Evolutionary conservation across 805 yeast genomes (phyloP), one percentile per base, ranked within the genome.

Genomic region (Tetrapisispora nanseiensis): DNA sequence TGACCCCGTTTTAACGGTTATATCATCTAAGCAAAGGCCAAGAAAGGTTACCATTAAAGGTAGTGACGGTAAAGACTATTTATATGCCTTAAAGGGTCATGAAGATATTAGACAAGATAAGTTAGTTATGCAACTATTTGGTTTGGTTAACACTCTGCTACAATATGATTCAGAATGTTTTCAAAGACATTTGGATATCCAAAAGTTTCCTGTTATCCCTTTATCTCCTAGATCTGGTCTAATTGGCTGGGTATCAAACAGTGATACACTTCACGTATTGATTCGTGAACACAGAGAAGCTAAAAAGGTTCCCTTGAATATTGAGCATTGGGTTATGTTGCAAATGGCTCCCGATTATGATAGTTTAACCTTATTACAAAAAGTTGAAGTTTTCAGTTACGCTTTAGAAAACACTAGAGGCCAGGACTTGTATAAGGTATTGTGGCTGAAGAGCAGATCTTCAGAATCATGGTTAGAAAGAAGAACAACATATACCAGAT

Each of bases 301-400:
- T 7, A 75, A 95, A 45, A 89, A 86, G 68, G 85, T 89, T 36
- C 71, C 90, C 46, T 67, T 90, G 49, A 90, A 90, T 59, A 86
- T 90, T 52, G 98, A 90, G 61, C 97, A 90, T 59, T 74, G 97
- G 49, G 85, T 90, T 43, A 89, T 90, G 95, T 65, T 86, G 30
- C 97, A 90, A 61, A 90, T 90, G 97, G 95, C 97, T 0, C 97
- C 97, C 1, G 71, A 89, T 59, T 92, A 85, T 63, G 98, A 92
- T 51, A 82, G 78, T 47, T 68, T 92, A 59, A 87, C 97, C 0
- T 69, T 89, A 22, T 66, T 92, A 46, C 95, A 94, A 55, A 90
- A 92, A 62, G 90, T 94, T 33, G 99, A 92, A 62, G 97, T 92
- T 6, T 94, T 92, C 68, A 86, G 95, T 0, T 87, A 90, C 55